These are phyloP conservation scores for Myochromella boudieri DNA, from an alignment of 768 basidiomycete genomes.

Conservation along the genomic window DNA sequence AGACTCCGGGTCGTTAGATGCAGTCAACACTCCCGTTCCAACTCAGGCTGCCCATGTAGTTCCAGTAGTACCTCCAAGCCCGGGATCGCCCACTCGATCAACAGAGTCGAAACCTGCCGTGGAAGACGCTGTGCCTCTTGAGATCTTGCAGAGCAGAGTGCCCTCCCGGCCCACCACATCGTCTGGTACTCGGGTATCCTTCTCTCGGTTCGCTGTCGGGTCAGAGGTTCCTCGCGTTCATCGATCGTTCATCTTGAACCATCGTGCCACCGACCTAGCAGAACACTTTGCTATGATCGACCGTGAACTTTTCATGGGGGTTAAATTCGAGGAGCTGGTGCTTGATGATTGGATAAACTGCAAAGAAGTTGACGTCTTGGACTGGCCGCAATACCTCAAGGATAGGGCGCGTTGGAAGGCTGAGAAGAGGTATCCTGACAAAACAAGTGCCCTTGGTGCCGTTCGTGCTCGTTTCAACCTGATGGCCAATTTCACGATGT, in stretches of 20 bases:
- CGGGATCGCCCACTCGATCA: conserved; percentile 30
- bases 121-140: conserved; percentile 66
- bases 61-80: conserved; percentile 23
- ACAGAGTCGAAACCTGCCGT: conserved; percentile 47
- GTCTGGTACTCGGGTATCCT: conserved; percentile 19
- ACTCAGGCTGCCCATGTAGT: conserved; percentile 28
- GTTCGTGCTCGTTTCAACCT: conserved; percentile 84
- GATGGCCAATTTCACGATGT: conserved; percentile 75
- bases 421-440: conserved; percentile 55
- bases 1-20: background rate
- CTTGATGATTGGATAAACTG: conserved; percentile 67
- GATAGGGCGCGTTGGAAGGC: conserved; percentile 70
- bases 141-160: conserved; percentile 64
- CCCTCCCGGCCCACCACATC: conserved; percentile 27
- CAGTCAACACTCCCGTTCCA: conserved; percentile 33
- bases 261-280: conserved; percentile 62
- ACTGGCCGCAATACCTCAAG: conserved; percentile 83
- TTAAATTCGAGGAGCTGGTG: conserved; percentile 89
- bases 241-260: conserved; percentile 70
- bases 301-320: conserved; percentile 77
- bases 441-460: conserved; percentile 70
- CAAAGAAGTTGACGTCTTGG: conserved; percentile 67
- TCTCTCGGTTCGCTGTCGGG: conserved; percentile 33
- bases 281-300: conserved; percentile 88
- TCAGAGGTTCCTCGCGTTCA: conserved; percentile 44